A percentile compares a stretch with the other conserved stretches of the same genome.
Evolutionary conservation across 768 basidiomycete species (phyloP).

Genomic region (Boletus reticulatus): DNA sequence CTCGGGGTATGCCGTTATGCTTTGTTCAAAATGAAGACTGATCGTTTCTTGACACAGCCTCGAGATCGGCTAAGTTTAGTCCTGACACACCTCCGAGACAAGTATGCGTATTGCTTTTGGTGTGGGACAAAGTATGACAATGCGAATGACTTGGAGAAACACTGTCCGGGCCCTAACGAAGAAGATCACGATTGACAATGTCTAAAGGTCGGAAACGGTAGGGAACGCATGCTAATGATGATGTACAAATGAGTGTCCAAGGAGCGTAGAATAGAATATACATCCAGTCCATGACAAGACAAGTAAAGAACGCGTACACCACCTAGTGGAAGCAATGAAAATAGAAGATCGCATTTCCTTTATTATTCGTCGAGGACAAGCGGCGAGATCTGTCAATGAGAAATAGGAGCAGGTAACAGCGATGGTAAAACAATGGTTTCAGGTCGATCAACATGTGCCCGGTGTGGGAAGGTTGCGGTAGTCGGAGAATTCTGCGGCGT

Average conservation of each 20-base stretch:
- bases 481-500: constrained; percentile 74
- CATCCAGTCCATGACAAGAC: constrained; percentile 17
- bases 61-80: constrained; percentile 66
- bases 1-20: constrained; percentile 47
- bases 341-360: background rate
- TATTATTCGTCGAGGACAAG: background rate
- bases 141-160: constrained; percentile 52
- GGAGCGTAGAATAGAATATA: constrained; percentile 15
- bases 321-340: background rate
- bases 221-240: constrained; percentile 25
- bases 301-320: constrained; percentile 16
- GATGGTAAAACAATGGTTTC: constrained; percentile 49
- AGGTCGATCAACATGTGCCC: constrained; percentile 29
- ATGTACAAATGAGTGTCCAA: constrained; percentile 32
- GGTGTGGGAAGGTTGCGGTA: constrained; percentile 57
- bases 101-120: constrained; percentile 83
- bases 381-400: constrained; percentile 13
- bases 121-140: constrained; percentile 76
- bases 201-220: background rate
- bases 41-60: constrained; percentile 45
- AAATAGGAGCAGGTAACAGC: constrained; percentile 43
- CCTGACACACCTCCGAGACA: constrained; percentile 68
- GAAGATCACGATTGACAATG: constrained; percentile 69
- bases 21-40: constrained; percentile 10
- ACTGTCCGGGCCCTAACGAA: constrained; percentile 77